phyloP scores from a whole-genome alignment of 352 stramenopile genomes.

The Pythium utonaiense region DNA sequence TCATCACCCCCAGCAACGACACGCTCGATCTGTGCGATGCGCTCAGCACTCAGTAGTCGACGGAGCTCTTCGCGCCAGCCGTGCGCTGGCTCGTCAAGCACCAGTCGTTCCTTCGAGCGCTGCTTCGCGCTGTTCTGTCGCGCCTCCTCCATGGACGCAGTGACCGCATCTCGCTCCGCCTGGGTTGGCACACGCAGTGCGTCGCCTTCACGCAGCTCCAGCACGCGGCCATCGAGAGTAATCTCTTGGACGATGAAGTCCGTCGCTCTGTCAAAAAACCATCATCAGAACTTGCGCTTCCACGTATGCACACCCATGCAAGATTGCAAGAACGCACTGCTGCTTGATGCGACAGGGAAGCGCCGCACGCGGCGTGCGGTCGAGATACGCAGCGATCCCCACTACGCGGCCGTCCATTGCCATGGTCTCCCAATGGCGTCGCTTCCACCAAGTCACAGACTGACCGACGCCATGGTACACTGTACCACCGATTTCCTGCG shows the following conservation, averaged over 20 bases:
- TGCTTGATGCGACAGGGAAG: slow-evolving; percentile 43
- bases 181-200: slow-evolving; percentile 29
- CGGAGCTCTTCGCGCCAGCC: slow-evolving; percentile 51
- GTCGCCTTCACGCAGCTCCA: slow-evolving; percentile 29
- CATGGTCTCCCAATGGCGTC: neutral
- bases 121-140: slow-evolving; percentile 14
- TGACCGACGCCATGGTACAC: neutral
- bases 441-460: slow-evolving; percentile 1
- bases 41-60: slow-evolving; percentile 25
- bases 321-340: slow-evolving; percentile 32
- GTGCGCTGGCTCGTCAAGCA: slow-evolving; percentile 42
- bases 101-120: slow-evolving; percentile 32
- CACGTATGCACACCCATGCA: neutral
- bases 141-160: slow-evolving; percentile 30
- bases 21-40: slow-evolving; percentile 12
- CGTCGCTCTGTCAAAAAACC: slow-evolving; percentile 26
- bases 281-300: neutral
- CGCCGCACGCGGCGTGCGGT: slow-evolving; percentile 3
- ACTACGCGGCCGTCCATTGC: slow-evolving; percentile 28
- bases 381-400: slow-evolving; percentile 47
- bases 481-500: slow-evolving; percentile 14
- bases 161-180: slow-evolving; percentile 29
- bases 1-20: neutral
- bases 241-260: slow-evolving; percentile 81
- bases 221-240: slow-evolving; percentile 31